A percentile compares a stretch with the other conserved stretches of the same genome.
phyloP scores from a whole-genome alignment of 2,329 filamentous ascomycete species.

The Cytospora piceicola region DNA sequence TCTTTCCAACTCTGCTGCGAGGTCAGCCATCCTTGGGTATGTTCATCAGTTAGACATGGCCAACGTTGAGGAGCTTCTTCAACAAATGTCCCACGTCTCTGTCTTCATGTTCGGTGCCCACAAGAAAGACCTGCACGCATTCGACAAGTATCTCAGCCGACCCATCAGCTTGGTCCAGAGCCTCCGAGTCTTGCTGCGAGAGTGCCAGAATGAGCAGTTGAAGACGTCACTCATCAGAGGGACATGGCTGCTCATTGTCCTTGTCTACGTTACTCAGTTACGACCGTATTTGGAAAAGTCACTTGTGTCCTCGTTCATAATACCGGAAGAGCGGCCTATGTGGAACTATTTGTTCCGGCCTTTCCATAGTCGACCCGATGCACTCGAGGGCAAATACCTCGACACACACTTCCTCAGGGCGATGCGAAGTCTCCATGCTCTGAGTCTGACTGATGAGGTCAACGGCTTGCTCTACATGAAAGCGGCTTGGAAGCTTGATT shows the following conservation, averaged over 20 bases:
- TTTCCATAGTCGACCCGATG: not conserved
- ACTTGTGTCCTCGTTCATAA: conserved; percentile 23
- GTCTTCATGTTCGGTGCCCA: conserved; percentile 34
- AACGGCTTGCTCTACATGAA: not conserved
- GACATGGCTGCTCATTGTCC: conserved; percentile 34
- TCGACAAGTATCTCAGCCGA: conserved; percentile 35
- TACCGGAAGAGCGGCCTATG: not conserved
- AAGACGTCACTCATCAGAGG: conserved; percentile 30
- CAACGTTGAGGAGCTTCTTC: not conserved
- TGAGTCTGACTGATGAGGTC: conserved; percentile 3
- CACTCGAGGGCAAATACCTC: not conserved
- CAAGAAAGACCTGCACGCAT: conserved; percentile 33
- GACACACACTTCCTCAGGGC: conserved; percentile 3
- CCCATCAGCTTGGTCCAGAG: conserved; percentile 34
- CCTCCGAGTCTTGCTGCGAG: conserved; percentile 31
- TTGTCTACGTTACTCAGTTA: conserved; percentile 37
- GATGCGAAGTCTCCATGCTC: conserved; percentile 1
- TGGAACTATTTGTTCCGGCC: not conserved
- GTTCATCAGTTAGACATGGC: no score
- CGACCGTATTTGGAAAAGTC: conserved; percentile 33
- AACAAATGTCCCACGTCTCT: conserved; percentile 33
- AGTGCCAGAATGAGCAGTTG: not conserved
- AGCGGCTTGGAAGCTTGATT: conserved; percentile 34
- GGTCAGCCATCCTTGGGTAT: no score
- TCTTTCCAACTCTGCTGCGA: no score